Evolutionary conservation across 345 rosid genomes (phyloP).

Genomic region (Lumnitzera racemosa): DNA sequence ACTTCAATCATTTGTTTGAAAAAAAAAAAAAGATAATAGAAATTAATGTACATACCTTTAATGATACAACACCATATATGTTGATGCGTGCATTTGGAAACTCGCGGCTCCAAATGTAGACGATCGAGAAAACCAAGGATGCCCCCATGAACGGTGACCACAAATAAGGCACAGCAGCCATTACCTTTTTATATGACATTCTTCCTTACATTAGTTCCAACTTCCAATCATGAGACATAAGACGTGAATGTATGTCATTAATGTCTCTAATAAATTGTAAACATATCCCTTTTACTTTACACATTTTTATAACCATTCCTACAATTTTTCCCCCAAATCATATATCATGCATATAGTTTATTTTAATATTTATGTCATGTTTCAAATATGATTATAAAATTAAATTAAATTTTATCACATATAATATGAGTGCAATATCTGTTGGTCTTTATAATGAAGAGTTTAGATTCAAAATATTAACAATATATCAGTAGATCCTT

Average conservation of each 20-base stretch:
- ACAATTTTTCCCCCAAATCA: too few relatives aligned
- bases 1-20: neutral
- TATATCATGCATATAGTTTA: too few relatives aligned
- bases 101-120: slow-evolving; percentile 54
- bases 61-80: slow-evolving; percentile 44
- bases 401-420: too few relatives aligned
- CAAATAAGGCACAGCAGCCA: slow-evolving; percentile 35
- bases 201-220: neutral
- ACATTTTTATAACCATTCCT: too few relatives aligned
- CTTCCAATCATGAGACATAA: neutral
- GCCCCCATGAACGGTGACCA: slow-evolving; percentile 42
- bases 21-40: neutral
- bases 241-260: neutral
- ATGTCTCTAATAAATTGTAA: neutral
- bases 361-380: too few relatives aligned
- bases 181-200: slow-evolving; percentile 18
- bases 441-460: too few relatives aligned
- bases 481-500: too few relatives aligned
- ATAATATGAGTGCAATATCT: too few relatives aligned
- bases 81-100: slow-evolving; percentile 45
- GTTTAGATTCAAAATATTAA: too few relatives aligned
- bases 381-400: too few relatives aligned
- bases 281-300: neutral
- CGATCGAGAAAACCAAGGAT: slow-evolving; percentile 52
- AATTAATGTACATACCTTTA: slow-evolving; percentile 30